Base-by-base conservation (phyloP, 2,329 filamentous ascomycete species). In the Shiraia sp. region DNA sequence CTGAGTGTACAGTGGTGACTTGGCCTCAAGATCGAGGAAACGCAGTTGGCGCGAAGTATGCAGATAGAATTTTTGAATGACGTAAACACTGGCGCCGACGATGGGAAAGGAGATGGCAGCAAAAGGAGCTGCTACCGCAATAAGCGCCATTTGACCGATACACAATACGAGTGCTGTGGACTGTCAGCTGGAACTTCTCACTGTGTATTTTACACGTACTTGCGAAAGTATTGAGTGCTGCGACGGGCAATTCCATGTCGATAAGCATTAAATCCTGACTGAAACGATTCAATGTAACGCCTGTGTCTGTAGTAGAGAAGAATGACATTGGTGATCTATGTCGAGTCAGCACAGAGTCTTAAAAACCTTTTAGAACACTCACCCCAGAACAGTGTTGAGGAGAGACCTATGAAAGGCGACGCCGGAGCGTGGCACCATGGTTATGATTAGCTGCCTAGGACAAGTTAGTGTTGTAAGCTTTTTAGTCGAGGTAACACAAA, bases 371-470 rank as follows among this genome's bases (percentile, higher is more conserved):
- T 7, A 25, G 3, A 9, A 6, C n/a, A 47, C 57, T 41, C 50
- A 74, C 70, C 63, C 68, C n/a, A 78, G 65, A 7, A 79, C 75
- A 2, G 76, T 76, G 7, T 67, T 65, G 7, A 80, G 61, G 1
- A 80, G 63, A 32, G 63, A 71, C 36, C 65, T 65, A 45, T 81
- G 78, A 42, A 81, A 76, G 30, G 53, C 68, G 39, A 72, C 69
- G 3, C 75, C 76, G n/a, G 77, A 79, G 22, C 71, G 72, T 3
- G 77, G 77, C 3, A 80, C 74, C 74, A 80, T 79, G 3, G 65
- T 73, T 23, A 80, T 74, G 32, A 80, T 74, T 48, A 79, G 67
- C 57, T 77, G 72, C 66, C 70, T 72, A 15, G 12, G 22, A 3
- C 36, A 25, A 14, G n/a, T 8, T 25, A 40, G 25, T 51, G 15